Evolutionary conservation across 1,139 yeast genomes (phyloP), one percentile per base, ranked within the genome.

Genomic region (Candida sp.): DNA sequence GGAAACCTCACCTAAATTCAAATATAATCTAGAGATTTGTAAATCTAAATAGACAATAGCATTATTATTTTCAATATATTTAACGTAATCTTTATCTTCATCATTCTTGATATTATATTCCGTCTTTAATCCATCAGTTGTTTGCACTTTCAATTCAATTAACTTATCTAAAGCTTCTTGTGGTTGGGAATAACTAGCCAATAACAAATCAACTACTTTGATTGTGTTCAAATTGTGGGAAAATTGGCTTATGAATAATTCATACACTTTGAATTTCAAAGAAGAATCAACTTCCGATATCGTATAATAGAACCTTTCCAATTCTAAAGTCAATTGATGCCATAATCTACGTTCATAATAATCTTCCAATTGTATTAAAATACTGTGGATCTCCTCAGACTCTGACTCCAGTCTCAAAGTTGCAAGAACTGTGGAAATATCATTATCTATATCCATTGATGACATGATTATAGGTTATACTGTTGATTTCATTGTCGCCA

Each of bases 291-390:
- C 38, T 68, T 73, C 25, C 77, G 76, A 45, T 55, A 57, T 40
- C 65, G 68, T 63, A 36, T 49, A 46, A 42, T 83, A 88, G 53
- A 87, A 77, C 48, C 76, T 78, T 41, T 77, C 78, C 48, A 93
- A 72, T 12, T 81, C 67, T 48, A 80, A 78, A 2, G 97, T 88
- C 59, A 93, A 77, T 68, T 88, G 96, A 58, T 73, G 80, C 83
- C 83, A 80, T 56, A 79, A 75, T 71, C 88, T 89, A 55, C 96
- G 77, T 61, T 91, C 97, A 68, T 89, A 87, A 49, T 74, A 74
- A 56, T 90, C 97, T 60, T 91, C 98, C 60, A 93, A 79, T 45
- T 84, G 82, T 58, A 83, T 84, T 54, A 87, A 79, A 37, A 81
- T 67, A 35, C 82, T 77, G n/a, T 79, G 75, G 37, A 81, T 61